Conservation (phyloP, 2,329 filamentous ascomycete species). For the Shiraia sp. region DNA sequence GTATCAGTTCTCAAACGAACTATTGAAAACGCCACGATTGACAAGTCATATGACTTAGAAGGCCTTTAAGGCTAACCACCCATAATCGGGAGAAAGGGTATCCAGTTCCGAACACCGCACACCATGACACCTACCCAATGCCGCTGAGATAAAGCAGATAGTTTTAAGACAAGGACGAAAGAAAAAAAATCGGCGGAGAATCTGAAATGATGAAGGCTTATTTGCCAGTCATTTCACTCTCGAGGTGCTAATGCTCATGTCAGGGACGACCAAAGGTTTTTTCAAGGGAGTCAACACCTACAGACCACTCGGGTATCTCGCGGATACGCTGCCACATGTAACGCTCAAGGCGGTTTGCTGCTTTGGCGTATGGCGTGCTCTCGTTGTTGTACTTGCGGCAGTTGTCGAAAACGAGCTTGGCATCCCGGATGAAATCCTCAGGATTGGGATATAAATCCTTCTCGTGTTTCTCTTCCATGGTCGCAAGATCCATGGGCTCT, state of each 20-base stretch:
- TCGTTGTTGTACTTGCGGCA: constrained; percentile 97
- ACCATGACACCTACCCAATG: constrained; percentile 17
- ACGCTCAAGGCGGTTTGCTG: constrained; percentile 88
- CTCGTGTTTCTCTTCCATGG: constrained; percentile 95
- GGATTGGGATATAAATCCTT: constrained; percentile 89
- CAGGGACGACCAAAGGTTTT: constrained; percentile 1
- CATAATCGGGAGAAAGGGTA: background rate
- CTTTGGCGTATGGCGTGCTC: constrained; percentile 92
- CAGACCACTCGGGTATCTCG: constrained; percentile 84
- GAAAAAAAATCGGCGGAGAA: too few species aligned
- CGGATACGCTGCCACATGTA: constrained; percentile 95
- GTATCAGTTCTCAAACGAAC: background rate
- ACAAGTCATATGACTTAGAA: background rate
- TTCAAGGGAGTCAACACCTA: constrained; percentile 15
- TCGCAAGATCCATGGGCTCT: constrained; percentile 93
- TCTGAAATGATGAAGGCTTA: too few species aligned
- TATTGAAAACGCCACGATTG: background rate
- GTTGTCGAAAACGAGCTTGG: constrained; percentile 88
- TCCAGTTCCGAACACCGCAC: constrained; percentile 6
- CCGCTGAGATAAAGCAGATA: constrained; percentile 11
- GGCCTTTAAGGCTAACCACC: too few species aligned
- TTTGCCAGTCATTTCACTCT: constrained; percentile 36
- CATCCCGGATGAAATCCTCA: constrained; percentile 90
- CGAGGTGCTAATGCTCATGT: constrained; percentile 28
- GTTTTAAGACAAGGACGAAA: background rate